Base-by-base conservation (phyloP, 2,329 filamentous ascomycete species). In the Fusarium pininemorale region DNA sequence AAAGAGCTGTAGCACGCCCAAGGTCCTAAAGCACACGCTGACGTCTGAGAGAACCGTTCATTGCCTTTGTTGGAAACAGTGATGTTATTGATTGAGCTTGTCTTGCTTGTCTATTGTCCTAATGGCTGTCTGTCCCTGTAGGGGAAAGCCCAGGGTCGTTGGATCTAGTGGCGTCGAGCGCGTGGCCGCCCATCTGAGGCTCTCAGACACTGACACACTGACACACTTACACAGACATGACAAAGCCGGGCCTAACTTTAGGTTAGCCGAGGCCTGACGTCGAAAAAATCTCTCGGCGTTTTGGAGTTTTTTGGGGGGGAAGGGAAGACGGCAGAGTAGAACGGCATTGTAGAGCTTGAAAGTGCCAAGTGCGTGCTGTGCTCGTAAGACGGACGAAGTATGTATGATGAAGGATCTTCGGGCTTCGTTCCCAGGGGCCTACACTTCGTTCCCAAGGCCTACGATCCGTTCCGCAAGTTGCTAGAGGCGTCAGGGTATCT, bases 151-250 rank as follows among this genome's bases (percentile, higher is more conserved):
- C 48, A 74, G 51, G 71, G 67, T 64, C 41, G 45, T 61, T 47
- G 47, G 45, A 72, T 66, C 53, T 69, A 47, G 71, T 72, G 71
- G 71, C 71, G 63, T 56, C 71, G 51, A 71, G 63, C 67, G 67
- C 42, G 50, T 74, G 55, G 70, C 62, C 63, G 61, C 54, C 61
- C 30, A 71, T 47, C 62, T 72, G 71, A 72, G 55, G 67, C 68
- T 74, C 59, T 61, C 30, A 39, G 47, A 51, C 56, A 28, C 24
- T 41, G 42, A 28, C 41, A 51, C 56, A 28, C 24, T 41, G 42
- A 28, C 41, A 58, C 32, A 37, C 38, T 42, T 26, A 51, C 55
- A 58, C 41, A 48, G 30, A 48, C 55, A 28, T 48, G 42, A 47
- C 39, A 58, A 50, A 48, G 41, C 42, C 30, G 30, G 42, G 30